Percentiles rank a stretch among this genome's conserved stretches.
Conservation (phyloP, 176 grass and related monocot genomes). For the Areca catechu region DNA sequence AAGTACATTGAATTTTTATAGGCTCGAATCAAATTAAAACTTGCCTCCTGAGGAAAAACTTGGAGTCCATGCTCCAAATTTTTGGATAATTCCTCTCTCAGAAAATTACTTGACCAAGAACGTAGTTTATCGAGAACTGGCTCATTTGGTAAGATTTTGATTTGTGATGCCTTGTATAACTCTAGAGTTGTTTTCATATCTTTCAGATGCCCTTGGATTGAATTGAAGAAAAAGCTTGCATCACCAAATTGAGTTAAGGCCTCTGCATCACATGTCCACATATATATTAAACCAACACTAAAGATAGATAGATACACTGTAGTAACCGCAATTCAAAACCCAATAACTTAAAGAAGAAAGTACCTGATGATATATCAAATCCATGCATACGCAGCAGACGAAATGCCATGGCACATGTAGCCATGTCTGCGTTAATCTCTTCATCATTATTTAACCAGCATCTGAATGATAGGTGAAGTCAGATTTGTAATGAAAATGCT, state of each 20-base stretch:
- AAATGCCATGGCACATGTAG: conserved; percentile 67
- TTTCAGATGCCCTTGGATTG: conserved; percentile 57
- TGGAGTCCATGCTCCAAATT: conserved; percentile 3
- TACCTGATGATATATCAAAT: conserved; percentile 65
- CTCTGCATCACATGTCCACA: conserved; percentile 24
- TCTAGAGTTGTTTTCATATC: conserved; percentile 56
- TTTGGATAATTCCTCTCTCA: conserved; percentile 30
- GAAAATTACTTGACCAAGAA: conserved; percentile 49
- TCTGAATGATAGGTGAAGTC: conserved; percentile 28
- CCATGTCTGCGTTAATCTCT: conserved; percentile 38
- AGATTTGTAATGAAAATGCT: conserved; percentile 7
- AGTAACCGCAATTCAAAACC: no score
- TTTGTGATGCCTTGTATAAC: conserved; percentile 71
- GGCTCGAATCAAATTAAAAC: conserved; percentile 3
- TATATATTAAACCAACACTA: conserved; percentile 5
- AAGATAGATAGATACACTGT: no score
- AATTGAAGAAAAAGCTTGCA: conserved; percentile 29
- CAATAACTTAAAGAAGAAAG: background rate
- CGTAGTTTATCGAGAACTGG: conserved; percentile 46
- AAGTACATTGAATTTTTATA: no score
- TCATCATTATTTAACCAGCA: conserved; percentile 65
- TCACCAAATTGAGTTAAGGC: conserved; percentile 36
- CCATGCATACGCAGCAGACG: conserved; percentile 62
- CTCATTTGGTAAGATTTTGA: conserved; percentile 41
- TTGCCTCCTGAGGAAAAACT: conserved; percentile 33